Conservation (phyloP, 495 filamentous ascomycete species). For the Hyaloscypha variabilis region DNA sequence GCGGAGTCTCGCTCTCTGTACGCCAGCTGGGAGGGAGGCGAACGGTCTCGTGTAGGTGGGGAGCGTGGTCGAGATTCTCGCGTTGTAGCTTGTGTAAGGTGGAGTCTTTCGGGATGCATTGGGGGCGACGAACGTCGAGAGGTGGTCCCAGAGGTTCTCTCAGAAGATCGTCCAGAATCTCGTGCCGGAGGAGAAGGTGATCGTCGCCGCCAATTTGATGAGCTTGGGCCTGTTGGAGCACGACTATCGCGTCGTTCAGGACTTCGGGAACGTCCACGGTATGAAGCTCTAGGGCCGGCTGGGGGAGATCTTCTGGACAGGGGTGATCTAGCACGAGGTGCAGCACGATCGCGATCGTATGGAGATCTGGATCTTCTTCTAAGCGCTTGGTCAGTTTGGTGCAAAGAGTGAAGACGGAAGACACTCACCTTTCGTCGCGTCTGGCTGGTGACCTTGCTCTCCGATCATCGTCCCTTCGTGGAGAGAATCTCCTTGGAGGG, state of each 20-base stretch:
- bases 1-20: constrained; percentile 25
- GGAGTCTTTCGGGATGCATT: constrained; percentile 22
- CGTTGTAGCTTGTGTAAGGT: constrained; percentile 21
- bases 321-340: constrained; percentile 23
- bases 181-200: constrained; percentile 28
- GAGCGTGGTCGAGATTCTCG: constrained; percentile 27
- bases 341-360: constrained; percentile 29
- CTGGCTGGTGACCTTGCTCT: constrained; percentile 30
- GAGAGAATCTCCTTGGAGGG: constrained; percentile 32
- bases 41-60: constrained; percentile 27
- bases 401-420: background rate
- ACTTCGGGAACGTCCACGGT: constrained; percentile 28
- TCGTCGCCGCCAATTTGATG: constrained; percentile 27
- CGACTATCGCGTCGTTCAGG: constrained; percentile 30
- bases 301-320: constrained; percentile 30
- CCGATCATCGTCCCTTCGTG: constrained; percentile 32
- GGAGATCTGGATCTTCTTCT: constrained; percentile 36
- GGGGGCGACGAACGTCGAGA: constrained; percentile 35
- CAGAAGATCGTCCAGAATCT: constrained; percentile 29
- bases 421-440: constrained; percentile 28
- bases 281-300: constrained; percentile 27
- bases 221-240: constrained; percentile 20
- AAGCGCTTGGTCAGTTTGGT: background rate
- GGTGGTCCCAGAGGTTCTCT: constrained; percentile 29
- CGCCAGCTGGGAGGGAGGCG: constrained; percentile 14